phyloP scores from a whole-genome alignment of 352 stramenopile genomes.

The Phytophthora colocasiae region DNA sequence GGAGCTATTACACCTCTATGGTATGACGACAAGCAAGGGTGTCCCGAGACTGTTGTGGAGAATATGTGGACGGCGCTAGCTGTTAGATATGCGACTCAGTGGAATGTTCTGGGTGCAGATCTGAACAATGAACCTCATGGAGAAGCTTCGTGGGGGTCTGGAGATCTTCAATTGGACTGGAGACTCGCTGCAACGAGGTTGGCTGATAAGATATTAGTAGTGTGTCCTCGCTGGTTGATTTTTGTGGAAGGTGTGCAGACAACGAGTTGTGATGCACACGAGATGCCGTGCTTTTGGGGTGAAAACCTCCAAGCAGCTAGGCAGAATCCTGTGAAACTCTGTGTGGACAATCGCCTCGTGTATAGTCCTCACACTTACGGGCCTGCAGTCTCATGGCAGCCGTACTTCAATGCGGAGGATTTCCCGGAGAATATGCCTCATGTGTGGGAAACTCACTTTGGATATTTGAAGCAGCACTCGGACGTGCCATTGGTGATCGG shows the following conservation, averaged over 20 bases:
- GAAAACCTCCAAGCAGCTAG: constrained; percentile 51
- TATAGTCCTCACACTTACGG: constrained; percentile 64
- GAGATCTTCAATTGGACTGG: constrained; percentile 53
- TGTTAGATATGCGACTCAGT: constrained; percentile 37
- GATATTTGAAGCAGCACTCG: constrained; percentile 42
- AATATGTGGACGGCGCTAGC: constrained; percentile 50
- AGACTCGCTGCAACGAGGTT: constrained; percentile 44
- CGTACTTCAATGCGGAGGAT: constrained; percentile 48
- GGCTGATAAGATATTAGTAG: constrained; percentile 28
- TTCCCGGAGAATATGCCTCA: constrained; percentile 57
- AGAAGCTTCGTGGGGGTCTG: constrained; percentile 51
- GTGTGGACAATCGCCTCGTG: constrained; percentile 52
- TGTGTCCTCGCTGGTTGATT: constrained; percentile 57
- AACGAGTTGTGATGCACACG: constrained; percentile 35
- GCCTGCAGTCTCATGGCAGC: constrained; percentile 46
- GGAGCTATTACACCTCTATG: constrained; percentile 50
- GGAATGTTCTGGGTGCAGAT: constrained; percentile 64
- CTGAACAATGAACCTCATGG: constrained; percentile 71
- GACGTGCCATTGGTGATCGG: constrained; percentile 58
- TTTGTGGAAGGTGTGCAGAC: constrained; percentile 64
- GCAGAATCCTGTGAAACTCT: constrained; percentile 29
- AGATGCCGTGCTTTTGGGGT: constrained; percentile 59
- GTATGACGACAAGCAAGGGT: constrained; percentile 40
- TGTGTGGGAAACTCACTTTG: constrained; percentile 71
- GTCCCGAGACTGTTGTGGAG: constrained; percentile 27